These are phyloP conservation scores for Globisporangium acanthophoron DNA, from an alignment of 352 stramenopile genomes.

Conservation along the genomic window DNA sequence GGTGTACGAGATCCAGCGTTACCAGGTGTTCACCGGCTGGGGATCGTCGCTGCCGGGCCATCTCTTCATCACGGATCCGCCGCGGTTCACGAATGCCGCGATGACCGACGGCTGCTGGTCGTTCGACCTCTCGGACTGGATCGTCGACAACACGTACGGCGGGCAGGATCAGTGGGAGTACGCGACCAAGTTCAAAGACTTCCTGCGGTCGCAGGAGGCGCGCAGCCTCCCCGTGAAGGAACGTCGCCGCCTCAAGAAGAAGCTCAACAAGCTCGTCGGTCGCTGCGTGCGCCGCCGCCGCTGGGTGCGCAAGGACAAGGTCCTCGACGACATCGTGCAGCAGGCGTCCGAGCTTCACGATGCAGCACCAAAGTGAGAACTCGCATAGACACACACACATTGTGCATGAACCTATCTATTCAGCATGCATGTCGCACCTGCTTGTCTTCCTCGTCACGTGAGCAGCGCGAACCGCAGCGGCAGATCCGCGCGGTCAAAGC, in stretches of 20 bases:
- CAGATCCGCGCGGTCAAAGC: conserved; percentile 70
- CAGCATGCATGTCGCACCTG: not conserved
- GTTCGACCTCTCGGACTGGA: conserved; percentile 71
- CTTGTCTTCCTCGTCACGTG: conserved; percentile 19
- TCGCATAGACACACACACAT: not conserved
- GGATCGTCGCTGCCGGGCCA: conserved; percentile 69
- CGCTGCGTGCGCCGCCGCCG: conserved; percentile 71
- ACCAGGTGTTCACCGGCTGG: conserved; percentile 81
- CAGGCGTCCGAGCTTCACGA: not conserved
- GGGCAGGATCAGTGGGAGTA: conserved; percentile 80
- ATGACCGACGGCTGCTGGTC: conserved; percentile 58
- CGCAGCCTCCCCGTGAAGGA: conserved; percentile 38
- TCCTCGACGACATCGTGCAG: conserved; percentile 26
- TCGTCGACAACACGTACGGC: conserved; percentile 72
- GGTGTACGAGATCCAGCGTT: conserved; percentile 82
- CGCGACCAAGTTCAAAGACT: conserved; percentile 83
- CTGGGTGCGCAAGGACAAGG: conserved; percentile 74
- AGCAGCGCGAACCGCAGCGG: conserved; percentile 71
- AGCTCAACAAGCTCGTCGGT: conserved; percentile 77
- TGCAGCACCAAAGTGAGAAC: not conserved
- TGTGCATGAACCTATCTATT: not conserved
- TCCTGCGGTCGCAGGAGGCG: conserved; percentile 58
- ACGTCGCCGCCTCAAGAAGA: conserved; percentile 67
- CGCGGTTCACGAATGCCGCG: conserved; percentile 67
- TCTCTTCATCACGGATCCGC: conserved; percentile 71